A percentile compares a stretch with the other conserved stretches of the same genome.
phyloP scores from a whole-genome alignment of 441 rosid species.

The Lepidium campestre region DNA sequence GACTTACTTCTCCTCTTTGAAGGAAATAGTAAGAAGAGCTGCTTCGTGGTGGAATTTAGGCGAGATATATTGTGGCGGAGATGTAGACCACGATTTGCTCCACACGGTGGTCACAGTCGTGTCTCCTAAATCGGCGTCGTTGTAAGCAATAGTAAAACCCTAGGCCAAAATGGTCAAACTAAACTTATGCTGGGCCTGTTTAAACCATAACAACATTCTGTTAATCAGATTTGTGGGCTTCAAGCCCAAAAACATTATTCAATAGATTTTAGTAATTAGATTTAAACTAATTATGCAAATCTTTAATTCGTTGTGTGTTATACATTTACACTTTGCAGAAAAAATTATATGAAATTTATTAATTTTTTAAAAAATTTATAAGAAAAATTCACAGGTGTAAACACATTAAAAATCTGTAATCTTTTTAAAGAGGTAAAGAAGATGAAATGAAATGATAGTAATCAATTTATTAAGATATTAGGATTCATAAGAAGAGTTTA shows the following conservation, averaged over 20 bases:
- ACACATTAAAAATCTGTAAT: no score
- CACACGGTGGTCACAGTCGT: not conserved
- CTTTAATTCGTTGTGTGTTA: not conserved
- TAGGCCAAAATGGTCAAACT: not conserved
- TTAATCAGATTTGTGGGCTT: not conserved
- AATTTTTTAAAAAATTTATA: no score
- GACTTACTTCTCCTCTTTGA: no score
- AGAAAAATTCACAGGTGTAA: no score
- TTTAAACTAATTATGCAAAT: not conserved
- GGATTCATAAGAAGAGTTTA: not conserved
- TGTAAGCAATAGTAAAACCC: not conserved
- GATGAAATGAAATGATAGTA: no score
- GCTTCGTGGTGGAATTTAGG: no score
- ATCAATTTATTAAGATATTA: no score
- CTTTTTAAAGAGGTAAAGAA: no score
- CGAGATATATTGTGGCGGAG: not conserved
- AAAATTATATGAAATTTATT: no score
- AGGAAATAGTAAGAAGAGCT: no score
- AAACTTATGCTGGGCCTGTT: not conserved
- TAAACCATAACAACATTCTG: not conserved
- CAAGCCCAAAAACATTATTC: not conserved
- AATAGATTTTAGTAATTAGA: no score
- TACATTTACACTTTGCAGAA: no score
- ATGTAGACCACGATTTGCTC: not conserved
- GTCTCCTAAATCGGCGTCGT: not conserved